Conservation (phyloP, 2,329 filamentous ascomycete genomes). For the Botryotinia narcissicola region DNA sequence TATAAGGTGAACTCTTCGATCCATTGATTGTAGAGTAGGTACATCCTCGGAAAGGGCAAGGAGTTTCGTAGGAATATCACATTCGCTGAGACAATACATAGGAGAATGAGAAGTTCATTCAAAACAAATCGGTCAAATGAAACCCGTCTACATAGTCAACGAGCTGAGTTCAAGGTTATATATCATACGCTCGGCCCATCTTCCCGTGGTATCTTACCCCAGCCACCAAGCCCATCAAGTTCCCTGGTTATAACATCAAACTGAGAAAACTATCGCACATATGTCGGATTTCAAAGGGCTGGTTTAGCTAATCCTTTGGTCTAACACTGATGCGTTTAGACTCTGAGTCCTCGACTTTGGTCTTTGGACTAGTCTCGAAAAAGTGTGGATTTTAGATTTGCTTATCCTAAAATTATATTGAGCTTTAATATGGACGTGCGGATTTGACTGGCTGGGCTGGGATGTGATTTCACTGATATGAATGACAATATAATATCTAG, state of each 20-base stretch:
- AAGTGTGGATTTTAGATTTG: neutral
- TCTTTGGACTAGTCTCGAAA: neutral
- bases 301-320: neutral
- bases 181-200: neutral
- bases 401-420: neutral
- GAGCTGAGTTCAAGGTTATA: neutral
- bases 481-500: neutral
- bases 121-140: neutral
- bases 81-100: neutral
- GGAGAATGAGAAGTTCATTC: neutral
- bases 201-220: neutral
- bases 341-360: neutral
- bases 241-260: neutral
- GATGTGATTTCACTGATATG: neutral
- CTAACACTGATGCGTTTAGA: neutral
- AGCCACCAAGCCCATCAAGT: neutral
- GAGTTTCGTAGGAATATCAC: neutral
- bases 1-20: neutral
- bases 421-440: neutral
- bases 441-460: neutral
- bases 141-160: neutral
- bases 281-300: too few species aligned
- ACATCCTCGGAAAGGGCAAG: neutral
- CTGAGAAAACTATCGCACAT: neutral
- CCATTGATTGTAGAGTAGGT: neutral